Conservation (phyloP, 1,139 yeast species). For the Chernovozyma sophiae-reginae region DNA sequence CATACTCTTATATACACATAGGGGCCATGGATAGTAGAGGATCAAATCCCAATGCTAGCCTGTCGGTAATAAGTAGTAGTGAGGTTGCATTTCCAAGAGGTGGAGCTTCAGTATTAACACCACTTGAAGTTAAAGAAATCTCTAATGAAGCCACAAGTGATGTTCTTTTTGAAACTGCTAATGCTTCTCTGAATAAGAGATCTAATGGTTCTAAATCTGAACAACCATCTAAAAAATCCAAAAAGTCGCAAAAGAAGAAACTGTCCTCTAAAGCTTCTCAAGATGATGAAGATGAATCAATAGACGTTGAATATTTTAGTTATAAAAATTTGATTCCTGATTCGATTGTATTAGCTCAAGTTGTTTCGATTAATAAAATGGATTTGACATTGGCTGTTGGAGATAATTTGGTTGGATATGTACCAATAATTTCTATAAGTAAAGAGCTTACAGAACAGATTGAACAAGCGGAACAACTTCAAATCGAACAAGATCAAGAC, state of each 20-base stretch:
- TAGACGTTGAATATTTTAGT: constrained; percentile 55
- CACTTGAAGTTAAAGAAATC: constrained; percentile 88
- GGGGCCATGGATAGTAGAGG: constrained; percentile 2
- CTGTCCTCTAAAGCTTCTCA: constrained; percentile 18
- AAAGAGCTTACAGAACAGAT: constrained; percentile 54
- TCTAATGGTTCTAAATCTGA: constrained; percentile 20
- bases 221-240: constrained; percentile 24
- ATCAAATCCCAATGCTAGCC: background rate
- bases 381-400: constrained; percentile 73
- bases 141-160: constrained; percentile 90
- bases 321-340: constrained; percentile 67
- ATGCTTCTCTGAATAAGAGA: constrained; percentile 25
- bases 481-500: no score
- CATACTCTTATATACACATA: background rate
- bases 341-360: constrained; percentile 71
- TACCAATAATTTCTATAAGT: constrained; percentile 74
- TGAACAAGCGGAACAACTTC: constrained; percentile 43
- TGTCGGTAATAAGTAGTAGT: constrained; percentile 31
- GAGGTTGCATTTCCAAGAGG: constrained; percentile 95
- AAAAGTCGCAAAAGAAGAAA: constrained; percentile 35
- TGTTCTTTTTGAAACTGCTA: constrained; percentile 61
- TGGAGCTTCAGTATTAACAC: constrained; percentile 79
- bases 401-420: constrained; percentile 77
- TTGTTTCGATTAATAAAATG: constrained; percentile 53
- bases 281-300: constrained; percentile 22